Base-by-base conservation (phyloP, 306 rosid species). In the Cucumis hystrix region DNA sequence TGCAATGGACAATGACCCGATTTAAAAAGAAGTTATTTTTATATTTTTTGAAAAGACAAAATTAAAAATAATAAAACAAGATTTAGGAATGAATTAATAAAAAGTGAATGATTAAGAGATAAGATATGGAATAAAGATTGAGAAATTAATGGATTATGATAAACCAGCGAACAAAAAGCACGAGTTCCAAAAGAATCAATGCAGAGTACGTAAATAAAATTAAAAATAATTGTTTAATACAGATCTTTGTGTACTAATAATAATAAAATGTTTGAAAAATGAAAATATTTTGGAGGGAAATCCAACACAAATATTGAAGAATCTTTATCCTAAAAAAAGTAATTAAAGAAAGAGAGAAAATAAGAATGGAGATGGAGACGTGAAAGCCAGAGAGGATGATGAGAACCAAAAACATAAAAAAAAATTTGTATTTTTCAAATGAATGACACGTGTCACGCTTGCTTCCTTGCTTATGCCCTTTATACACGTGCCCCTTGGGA, bases 261-360 rank as follows among this genome's bases (percentile, higher is more conserved):
- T 30, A 12, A 61, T 18, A 61, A 61, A 28, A 6, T 13, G 14
- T 35, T 35, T 35, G 25, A 30, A 15, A 4, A 63, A 1, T 33
- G 17, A 61, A 63, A 63, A 3, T 15, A 28, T 33, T 6, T 21
- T 60, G 28, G 51, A 39, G 72, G 51, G 49, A 65, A 65, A 65
- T 65, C 72, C 72, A 65, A 65, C 72, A 65, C 70, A 64, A 64
- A 64, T 64, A 64, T 64, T 45, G 13, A 64, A 64, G 70, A 64
- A 65, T 65, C 49, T 39, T 39, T 37, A 39, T 65, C 72, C 72
- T 5, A 15, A 58, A 1, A 55, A 6, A 54, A 54, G 0, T 15
- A 51, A 15, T 9, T 1, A 57, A 56, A 23, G 4, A 23, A 21
- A 0, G 1, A 21, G 10, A 56, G 49, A 58, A 64, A 17, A 17